phyloP scores from a whole-genome alignment of 2,329 filamentous ascomycete genomes.

The Fusarium cicatricum region DNA sequence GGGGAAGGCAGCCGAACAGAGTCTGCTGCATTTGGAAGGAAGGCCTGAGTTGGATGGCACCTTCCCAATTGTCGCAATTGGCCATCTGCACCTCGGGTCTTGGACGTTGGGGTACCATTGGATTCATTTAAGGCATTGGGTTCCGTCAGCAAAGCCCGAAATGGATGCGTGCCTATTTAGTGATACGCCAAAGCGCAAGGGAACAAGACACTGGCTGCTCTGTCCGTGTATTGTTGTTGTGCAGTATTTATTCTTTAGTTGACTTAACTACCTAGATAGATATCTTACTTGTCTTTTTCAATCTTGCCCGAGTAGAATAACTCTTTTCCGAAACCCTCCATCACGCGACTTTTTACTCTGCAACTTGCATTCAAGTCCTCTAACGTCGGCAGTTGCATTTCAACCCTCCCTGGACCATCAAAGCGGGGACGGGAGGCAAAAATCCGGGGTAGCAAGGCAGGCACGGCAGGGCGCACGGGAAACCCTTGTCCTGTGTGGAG shows the following conservation, averaged over 20 bases:
- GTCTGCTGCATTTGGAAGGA: constrained; percentile 35
- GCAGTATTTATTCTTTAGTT: too few relatives aligned
- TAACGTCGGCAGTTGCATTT: too few relatives aligned
- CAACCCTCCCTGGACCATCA: constrained; percentile 4
- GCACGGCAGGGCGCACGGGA: constrained; percentile 29
- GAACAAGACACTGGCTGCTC: constrained; percentile 2
- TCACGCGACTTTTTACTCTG: constrained; percentile 19
- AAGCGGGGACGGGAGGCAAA: too few relatives aligned
- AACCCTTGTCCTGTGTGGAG: constrained; percentile 36
- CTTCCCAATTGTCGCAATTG: constrained; percentile 31
- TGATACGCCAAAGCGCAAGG: constrained; percentile 35
- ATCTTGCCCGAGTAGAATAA: background rate
- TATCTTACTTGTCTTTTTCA: too few relatives aligned
- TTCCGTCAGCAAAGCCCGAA: constrained; percentile 29
- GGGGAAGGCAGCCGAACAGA: constrained; percentile 30
- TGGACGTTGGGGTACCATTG: constrained; percentile 21
- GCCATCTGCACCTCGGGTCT: constrained; percentile 21
- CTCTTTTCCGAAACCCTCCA: background rate
- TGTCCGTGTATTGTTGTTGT: background rate
- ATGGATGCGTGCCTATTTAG: constrained; percentile 20
- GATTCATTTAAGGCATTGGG: background rate
- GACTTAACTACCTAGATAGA: too few relatives aligned
- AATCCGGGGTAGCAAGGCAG: constrained; percentile 1
- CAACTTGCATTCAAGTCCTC: too few relatives aligned
- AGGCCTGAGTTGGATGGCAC: constrained; percentile 31